Evolutionary conservation across 352 stramenopile species (phyloP).

Genomic region (Phytophthora quininea): DNA sequence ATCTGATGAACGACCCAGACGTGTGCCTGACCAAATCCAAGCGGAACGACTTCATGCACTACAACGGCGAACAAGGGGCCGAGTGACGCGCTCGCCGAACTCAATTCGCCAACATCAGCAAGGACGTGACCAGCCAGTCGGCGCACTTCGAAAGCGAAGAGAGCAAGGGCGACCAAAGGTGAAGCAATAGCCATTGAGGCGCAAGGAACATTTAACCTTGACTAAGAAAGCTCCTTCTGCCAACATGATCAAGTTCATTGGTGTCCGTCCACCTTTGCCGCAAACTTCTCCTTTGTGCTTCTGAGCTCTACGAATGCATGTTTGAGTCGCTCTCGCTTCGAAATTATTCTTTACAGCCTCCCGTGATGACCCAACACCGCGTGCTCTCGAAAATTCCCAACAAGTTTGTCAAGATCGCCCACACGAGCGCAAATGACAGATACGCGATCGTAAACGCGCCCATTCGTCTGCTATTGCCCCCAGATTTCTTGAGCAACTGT

Average conservation of each 20-base stretch:
- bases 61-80: constrained; percentile 30
- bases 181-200: too few species aligned
- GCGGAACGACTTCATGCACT: constrained; percentile 39
- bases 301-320: background rate
- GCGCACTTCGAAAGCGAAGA: constrained; percentile 62
- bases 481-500: constrained; percentile 47
- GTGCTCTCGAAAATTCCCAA: constrained; percentile 57
- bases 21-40: constrained; percentile 48
- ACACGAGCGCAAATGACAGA: constrained; percentile 44
- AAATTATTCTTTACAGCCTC: constrained; percentile 42
- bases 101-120: constrained; percentile 50
- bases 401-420: constrained; percentile 54
- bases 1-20: constrained; percentile 38
- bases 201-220: too few species aligned
- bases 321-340: background rate
- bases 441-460: constrained; percentile 47
- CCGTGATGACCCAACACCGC: constrained; percentile 55
- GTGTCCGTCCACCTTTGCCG: background rate
- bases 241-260: too few species aligned
- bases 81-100: constrained; percentile 45
- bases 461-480: constrained; percentile 47
- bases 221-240: too few species aligned
- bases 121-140: constrained; percentile 66
- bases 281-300: too few species aligned
- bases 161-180: constrained; percentile 32